Base-by-base conservation (phyloP, 1,284 basidiomycete species). In the Agaricales sp. region DNA sequence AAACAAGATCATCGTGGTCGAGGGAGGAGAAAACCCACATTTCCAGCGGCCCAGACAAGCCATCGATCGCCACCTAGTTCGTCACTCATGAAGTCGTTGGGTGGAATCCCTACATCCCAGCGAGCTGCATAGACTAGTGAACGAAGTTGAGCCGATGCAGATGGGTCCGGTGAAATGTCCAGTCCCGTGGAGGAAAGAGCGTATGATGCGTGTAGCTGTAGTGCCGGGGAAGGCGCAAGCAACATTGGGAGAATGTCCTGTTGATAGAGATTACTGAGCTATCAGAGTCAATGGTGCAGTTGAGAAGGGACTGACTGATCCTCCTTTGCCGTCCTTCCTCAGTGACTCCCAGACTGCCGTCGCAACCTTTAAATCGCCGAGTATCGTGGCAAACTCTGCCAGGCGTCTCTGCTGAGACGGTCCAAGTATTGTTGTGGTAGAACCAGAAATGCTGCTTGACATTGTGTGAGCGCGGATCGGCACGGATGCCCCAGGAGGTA, bases 351-450 rank as follows among this genome's bases (percentile, higher is more conserved):
- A 99, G 19, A 95, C 82, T 13, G 70, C 68, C 1, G 79, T 73
- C 0, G 95, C 95, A 37, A 95, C 74, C 56, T 89, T 91, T 63
- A 85, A 82, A 67, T 99, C 95, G 1, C 91, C 84, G 0, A 97
- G 69, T 56, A 95, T 84, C 45, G 96, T 96, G 1, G 92, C 86
- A 65, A 98, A 94, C 63, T 99, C 96, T 6, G 93, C 95, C 1
- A 99, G 70, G n/a, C 95, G 77, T 47, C 84, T 74, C 53, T 83
- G 80, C 57, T 86, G 86, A n/a, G 80, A 73, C 6, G 78, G 74
- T 22, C 70, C 74, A 50, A 62, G 59, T 26, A 57, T 54, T 11
- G 64, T 60, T 11, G 66, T 59, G 25, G 65, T 61, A 21, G 59
- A 69, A 43, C 59, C 63, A 2, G 65, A 66, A 47, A 55, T 57